These are phyloP conservation scores for Aspergillus panamensis DNA, from an alignment of 495 filamentous ascomycete genomes.

Conservation along the genomic window DNA sequence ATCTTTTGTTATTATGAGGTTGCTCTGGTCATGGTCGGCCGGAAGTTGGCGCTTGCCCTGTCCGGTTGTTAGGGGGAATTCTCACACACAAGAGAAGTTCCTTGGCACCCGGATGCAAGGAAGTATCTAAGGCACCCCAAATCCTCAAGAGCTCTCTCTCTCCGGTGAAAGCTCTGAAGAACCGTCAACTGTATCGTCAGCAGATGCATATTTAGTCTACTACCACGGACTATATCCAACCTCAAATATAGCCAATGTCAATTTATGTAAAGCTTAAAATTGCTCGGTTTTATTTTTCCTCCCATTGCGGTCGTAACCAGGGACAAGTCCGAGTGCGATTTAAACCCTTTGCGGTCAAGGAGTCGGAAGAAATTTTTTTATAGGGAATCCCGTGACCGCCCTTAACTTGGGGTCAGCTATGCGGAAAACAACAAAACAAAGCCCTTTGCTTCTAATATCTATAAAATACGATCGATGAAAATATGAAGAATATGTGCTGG, in stretches of 20 bases:
- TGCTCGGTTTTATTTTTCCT: neutral
- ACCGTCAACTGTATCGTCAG: neutral
- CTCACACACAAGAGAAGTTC: slow-evolving; percentile 35
- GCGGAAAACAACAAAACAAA: neutral
- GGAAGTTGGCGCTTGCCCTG: neutral
- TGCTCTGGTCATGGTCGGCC: neutral
- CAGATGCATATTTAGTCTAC: too few relatives aligned
- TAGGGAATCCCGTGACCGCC: neutral
- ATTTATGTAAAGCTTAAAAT: neutral
- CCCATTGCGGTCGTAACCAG: neutral
- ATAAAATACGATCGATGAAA: neutral
- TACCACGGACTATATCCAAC: too few relatives aligned
- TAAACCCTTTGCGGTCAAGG: slow-evolving; percentile 14
- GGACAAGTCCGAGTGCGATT: neutral
- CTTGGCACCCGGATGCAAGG: slow-evolving; percentile 43
- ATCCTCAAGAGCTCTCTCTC: neutral
- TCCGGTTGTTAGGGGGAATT: slow-evolving; percentile 27
- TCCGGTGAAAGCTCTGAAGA: slow-evolving; percentile 1
- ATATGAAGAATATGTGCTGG: neutral
- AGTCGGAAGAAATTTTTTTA: neutral
- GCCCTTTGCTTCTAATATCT: neutral
- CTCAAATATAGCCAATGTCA: neutral
- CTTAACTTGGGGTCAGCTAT: neutral
- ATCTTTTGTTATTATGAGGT: neutral
- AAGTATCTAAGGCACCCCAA: slow-evolving; percentile 9